Conservation (phyloP, 1,139 yeast genomes). For the Pichia sp. region DNA sequence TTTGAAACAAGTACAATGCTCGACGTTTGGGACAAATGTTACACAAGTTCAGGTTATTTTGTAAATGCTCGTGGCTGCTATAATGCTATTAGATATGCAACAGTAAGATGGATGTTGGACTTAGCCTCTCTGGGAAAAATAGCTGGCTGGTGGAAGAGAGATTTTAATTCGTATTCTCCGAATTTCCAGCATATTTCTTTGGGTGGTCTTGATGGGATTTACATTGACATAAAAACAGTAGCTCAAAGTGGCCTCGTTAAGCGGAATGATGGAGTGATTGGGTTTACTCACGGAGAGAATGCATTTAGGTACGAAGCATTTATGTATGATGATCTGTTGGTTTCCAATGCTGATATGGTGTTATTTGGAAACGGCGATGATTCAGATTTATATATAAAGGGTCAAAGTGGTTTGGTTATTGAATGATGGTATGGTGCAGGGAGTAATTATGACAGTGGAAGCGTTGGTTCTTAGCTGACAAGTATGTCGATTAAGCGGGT, state of each 20-base stretch:
- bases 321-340: neutral
- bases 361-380: neutral
- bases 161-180: neutral
- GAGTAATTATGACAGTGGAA: neutral
- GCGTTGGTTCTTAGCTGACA: neutral
- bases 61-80: neutral
- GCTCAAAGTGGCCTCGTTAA: neutral
- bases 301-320: neutral
- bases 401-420: neutral
- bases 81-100: neutral
- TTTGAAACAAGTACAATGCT: neutral
- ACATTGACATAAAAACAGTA: neutral
- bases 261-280: neutral
- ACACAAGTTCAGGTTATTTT: neutral
- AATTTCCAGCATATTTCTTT: neutral
- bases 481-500: neutral
- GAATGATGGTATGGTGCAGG: neutral
- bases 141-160: neutral
- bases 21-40: neutral
- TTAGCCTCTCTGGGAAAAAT: neutral
- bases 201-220: neutral
- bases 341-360: neutral
- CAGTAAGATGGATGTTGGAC: neutral
- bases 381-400: neutral
- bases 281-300: neutral